A percentile compares a stretch with the other conserved stretches of the same genome.
These are phyloP conservation scores for Chenopodium album DNA, from an alignment of 148 eudicot species.

Conservation along the genomic window DNA sequence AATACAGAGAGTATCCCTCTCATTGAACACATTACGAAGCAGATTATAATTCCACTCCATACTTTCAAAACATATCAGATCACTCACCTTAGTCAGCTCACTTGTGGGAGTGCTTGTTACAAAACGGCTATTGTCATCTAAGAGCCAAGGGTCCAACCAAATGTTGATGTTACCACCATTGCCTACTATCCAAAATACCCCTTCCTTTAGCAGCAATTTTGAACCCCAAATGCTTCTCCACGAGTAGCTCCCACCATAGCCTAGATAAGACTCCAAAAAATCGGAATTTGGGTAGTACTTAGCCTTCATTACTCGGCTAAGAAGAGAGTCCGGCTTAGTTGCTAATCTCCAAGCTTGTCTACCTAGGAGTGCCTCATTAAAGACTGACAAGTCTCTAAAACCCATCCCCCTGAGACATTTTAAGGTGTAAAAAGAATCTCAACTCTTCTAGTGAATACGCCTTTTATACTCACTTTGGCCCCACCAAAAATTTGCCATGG, in stretches of 20 bases:
- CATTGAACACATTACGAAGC: not conserved
- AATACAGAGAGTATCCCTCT: not conserved
- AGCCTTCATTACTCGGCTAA: not conserved
- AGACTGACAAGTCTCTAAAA: not conserved
- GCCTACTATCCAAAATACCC: not conserved
- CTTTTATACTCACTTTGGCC: too few relatives aligned
- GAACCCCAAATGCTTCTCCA: not conserved
- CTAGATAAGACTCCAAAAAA: not conserved
- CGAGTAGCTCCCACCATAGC: not conserved
- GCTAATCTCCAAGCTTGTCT: not conserved
- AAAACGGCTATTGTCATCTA: not conserved
- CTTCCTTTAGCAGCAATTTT: not conserved
- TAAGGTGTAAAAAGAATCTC: not conserved
- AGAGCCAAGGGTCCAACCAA: not conserved
- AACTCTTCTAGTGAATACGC: not conserved
- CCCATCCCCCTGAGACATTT: not conserved
- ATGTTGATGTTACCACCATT: not conserved
- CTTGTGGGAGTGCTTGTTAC: too few relatives aligned
- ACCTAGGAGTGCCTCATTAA: not conserved
- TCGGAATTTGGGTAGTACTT: not conserved
- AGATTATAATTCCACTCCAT: not conserved
- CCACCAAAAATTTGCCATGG: too few relatives aligned
- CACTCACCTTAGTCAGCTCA: not conserved
- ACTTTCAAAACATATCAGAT: rapidly evolving
- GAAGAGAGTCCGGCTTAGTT: not conserved